Conservation (phyloP, 495 filamentous ascomycete genomes). For the Neurospora discreta region DNA sequence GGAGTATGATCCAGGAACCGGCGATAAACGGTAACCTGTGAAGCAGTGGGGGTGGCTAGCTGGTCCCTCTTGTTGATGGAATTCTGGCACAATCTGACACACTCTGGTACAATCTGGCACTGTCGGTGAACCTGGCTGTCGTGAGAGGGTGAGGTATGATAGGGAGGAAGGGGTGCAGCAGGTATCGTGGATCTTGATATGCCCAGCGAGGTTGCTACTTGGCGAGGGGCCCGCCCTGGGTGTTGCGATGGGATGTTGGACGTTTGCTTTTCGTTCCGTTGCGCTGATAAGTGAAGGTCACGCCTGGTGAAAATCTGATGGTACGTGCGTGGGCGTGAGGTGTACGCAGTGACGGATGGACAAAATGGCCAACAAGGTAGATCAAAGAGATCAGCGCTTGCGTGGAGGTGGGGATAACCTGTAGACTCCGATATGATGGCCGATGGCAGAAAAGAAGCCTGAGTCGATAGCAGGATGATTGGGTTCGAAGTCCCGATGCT, state of each 20-base stretch:
- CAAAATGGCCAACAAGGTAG: neutral
- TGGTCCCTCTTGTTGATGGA: conserved; percentile 14
- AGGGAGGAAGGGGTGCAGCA: conserved; percentile 12
- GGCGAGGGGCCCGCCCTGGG: conserved; percentile 4
- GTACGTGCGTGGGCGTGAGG: neutral
- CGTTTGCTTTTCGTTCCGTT: conserved; percentile 16
- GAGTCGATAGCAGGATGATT: neutral
- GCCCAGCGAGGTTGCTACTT: conserved; percentile 4
- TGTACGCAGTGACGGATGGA: neutral
- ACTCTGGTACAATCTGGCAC: conserved; percentile 2
- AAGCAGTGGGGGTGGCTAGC: conserved; percentile 8
- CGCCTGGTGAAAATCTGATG: neutral
- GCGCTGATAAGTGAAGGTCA: conserved; percentile 18
- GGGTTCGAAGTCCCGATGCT: neutral
- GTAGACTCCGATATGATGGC: neutral
- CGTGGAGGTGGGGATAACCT: neutral
- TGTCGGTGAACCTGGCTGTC: conserved; percentile 22
- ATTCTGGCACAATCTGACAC: conserved; percentile 14
- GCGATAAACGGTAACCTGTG: conserved; percentile 18
- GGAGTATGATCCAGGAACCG: conserved; percentile 5
- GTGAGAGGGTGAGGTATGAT: conserved; percentile 14
- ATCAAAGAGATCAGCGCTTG: neutral
- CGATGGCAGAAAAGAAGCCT: neutral
- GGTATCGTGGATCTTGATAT: conserved; percentile 13
- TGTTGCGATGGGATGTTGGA: conserved; percentile 2